phyloP scores from a whole-genome alignment of 176 grass and related monocot genomes.

The Carex myosuroides region DNA sequence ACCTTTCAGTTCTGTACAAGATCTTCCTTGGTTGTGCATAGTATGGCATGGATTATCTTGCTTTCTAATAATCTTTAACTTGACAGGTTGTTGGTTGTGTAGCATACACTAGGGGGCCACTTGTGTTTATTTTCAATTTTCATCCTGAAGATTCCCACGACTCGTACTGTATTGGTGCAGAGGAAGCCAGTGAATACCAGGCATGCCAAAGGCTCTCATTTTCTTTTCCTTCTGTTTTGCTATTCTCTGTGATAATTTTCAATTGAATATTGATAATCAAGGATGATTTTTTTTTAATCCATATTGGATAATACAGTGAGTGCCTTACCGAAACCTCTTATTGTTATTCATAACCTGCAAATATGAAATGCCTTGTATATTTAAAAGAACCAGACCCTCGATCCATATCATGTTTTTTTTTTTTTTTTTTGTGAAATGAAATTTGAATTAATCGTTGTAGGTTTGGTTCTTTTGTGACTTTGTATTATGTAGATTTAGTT shows the following conservation, averaged over 20 bases:
- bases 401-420: not conserved
- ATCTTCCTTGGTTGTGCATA: not conserved
- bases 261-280: not conserved
- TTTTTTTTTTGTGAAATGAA: not conserved
- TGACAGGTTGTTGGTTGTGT: constrained; percentile 81
- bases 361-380: not conserved
- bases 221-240: not conserved
- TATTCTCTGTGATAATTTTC: not conserved
- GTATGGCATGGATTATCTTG: not conserved
- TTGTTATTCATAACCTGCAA: not conserved
- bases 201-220: constrained; percentile 26
- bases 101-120: constrained; percentile 64
- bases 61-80: not conserved
- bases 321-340: not conserved
- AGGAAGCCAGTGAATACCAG: constrained; percentile 92
- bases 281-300: not conserved
- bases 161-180: constrained; percentile 60
- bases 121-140: constrained; percentile 85
- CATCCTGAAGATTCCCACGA: constrained; percentile 53
- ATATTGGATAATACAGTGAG: not conserved
- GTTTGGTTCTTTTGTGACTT: not conserved
- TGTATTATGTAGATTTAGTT: not conserved
- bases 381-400: not conserved
- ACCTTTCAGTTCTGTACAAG: too few species aligned
- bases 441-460: not conserved